Evolutionary conservation across 2,329 filamentous ascomycete species (phyloP), one percentile per base, ranked within the genome.

Genomic region (Cladophialophora chaetospira): DNA sequence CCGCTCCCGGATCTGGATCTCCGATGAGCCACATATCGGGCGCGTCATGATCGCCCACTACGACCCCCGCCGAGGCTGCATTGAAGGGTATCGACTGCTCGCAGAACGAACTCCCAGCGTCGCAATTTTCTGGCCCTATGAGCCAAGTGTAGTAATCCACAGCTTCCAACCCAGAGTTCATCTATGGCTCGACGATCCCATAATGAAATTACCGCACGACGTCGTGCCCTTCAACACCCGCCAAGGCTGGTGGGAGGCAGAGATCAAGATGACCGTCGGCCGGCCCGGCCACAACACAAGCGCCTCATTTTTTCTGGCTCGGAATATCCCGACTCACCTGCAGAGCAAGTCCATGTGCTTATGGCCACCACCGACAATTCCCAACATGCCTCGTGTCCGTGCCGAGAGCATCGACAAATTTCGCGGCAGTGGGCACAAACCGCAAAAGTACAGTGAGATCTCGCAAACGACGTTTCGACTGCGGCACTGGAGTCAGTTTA

Each of bases 1-100:
- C 0, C 84, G 82, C 49, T 79, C 89, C 69, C 92, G 89, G 71
- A 77, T 97, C 62, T 97, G 92, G 92, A 93, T 96, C 68, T 83
- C 85, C 57, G 90, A 96, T 71, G 80, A 78, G 2, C 81, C 86
- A 26, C 79, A 90, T 45, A 86, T 82, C 1, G 92, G 92, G 0
- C 88, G 88, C 68, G 72, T 96, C 38, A 79, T 96, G 23, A 68
- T 96, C 35, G 80, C 82, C n/a, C 85, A 88, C 10, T 97, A 91
- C 67, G 85, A 96, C 68, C 82, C 85, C 43, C 75, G 82, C 3
- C 79, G 83, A 40, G 88, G 87, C 13, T 86, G 85, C 65, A 96
- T 97, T 54, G 89, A 94, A 72, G 91, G 84, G 2, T 91, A 92
- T 69, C 82, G 87, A 13, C 75, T 97, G 13, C 75, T 92, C 3